Base-by-base conservation (phyloP, 805 yeast genomes). In the Spathaspora boniae region DNA sequence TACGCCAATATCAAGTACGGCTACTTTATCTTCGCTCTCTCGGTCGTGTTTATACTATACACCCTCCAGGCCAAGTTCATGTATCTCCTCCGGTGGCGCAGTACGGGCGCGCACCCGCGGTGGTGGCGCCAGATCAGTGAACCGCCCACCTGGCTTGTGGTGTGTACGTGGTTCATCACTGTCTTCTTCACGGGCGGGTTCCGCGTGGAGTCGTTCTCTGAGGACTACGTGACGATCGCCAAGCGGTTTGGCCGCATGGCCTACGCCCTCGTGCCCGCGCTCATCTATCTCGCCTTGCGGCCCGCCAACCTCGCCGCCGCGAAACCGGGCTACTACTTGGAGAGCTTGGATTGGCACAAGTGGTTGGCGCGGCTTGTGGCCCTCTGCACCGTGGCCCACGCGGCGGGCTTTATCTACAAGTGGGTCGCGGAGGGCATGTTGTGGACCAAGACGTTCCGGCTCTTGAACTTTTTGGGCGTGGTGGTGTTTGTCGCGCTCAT, bases 291-390 rank as follows among this genome's bases (percentile, higher is more conserved):
- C 12, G 76, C 75, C 2, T 46, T 81, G 9, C 63, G 81, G 37
- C 86, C 87, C 2, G 59, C 70, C n/a, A 41, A 49, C 16, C 31
- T 41, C 6, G 34, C 36, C 16, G 37, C 43, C 18, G 29, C 31
- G 17, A 36, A 40, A 12, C 50, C 60, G 36, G 72, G 50, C 48
- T 72, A 55, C 34, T 84, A 84, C 47, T 53, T 80, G 40, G 76
- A 74, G 34, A 58, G 75, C 9, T 48, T 84, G 9, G 65, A 65
- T 14, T 46, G 83, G 6, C 94, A 84, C 51, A 82, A 81, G 47
- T 82, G 91, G 89, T 44, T 81, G 1, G 79, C 88, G 4, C 61
- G 91, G 40, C 25, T 78, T 2, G 70, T 81, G 16, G 50, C 78
- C 1, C 41, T 66, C 0, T 51, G 71, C 21, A 69, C 71, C 0